These are phyloP conservation scores for Leccinum pachyderme DNA, from an alignment of 1,284 basidiomycete species.

Conservation along the genomic window DNA sequence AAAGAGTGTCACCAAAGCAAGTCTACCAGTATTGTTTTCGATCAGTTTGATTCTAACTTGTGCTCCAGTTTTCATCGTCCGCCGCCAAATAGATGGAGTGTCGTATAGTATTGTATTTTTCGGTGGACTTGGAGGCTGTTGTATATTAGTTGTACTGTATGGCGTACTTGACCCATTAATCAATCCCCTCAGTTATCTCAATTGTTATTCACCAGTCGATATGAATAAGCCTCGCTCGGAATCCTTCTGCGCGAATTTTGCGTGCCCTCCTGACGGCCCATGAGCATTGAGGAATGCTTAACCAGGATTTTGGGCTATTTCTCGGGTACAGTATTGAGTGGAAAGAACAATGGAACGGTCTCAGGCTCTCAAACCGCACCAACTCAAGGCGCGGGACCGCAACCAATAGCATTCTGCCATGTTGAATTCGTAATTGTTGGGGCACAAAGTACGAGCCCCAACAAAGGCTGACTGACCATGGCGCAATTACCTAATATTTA, in stretches of 20 bases:
- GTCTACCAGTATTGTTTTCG: conserved; percentile 8
- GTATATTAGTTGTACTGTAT: conserved; percentile 37
- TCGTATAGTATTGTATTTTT: conserved; percentile 12
- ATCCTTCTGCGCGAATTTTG: not conserved
- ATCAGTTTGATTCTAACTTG: conserved; percentile 14
- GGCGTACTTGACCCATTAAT: conserved; percentile 32
- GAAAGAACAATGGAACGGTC: not conserved
- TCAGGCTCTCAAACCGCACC: not conserved
- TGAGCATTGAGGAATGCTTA: not conserved
- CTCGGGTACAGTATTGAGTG: not conserved
- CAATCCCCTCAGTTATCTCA: conserved; percentile 5
- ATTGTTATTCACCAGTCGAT: not conserved
- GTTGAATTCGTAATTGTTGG: not conserved
- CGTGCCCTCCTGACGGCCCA: not conserved
- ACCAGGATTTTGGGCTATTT: not conserved
- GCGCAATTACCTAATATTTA: not conserved
- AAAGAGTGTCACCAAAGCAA: conserved; percentile 48
- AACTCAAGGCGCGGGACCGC: not conserved
- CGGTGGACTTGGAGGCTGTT: conserved; percentile 15
- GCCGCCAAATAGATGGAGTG: conserved; percentile 36
- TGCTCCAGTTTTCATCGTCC: conserved; percentile 40
- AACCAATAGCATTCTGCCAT: not conserved
- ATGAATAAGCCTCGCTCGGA: not conserved
- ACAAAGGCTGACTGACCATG: not conserved
- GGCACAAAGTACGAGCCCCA: too few species aligned